Percentiles rank a stretch among this genome's conserved stretches.
Conservation (phyloP, 768 basidiomycete genomes). For the Boletus sp. region DNA sequence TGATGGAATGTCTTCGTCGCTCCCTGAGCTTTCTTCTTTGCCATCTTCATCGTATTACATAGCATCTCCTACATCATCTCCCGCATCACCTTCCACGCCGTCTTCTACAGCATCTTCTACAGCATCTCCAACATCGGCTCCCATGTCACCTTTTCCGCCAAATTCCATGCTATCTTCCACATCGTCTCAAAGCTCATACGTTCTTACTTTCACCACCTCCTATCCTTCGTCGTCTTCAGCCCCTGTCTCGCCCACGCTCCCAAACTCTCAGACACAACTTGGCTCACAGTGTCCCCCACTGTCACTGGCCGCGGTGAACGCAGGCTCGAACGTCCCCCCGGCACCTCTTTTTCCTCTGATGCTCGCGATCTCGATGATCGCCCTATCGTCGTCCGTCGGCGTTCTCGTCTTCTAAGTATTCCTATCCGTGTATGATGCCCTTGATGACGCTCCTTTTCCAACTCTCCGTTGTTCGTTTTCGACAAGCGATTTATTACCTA, state of each 20-base stretch:
- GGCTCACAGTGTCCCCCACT: slow-evolving; percentile 24
- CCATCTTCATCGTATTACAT: neutral
- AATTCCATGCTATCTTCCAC: neutral
- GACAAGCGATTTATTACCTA: neutral
- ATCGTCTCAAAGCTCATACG: slow-evolving; percentile 1
- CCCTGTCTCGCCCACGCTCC: neutral
- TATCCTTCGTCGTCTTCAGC: neutral
- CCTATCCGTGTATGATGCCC: neutral
- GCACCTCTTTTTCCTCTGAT: slow-evolving; percentile 17
- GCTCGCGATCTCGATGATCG: slow-evolving; percentile 25
- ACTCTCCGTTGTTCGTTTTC: neutral
- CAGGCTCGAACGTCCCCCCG: slow-evolving; percentile 6
- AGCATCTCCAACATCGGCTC: neutral
- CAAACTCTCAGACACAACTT: slow-evolving; percentile 20
- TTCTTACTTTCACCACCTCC: neutral
- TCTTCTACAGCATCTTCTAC: neutral
- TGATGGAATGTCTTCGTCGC: neutral
- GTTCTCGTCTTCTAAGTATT: slow-evolving; percentile 23
- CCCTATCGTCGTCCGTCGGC: slow-evolving; percentile 26
- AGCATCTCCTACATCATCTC: neutral
- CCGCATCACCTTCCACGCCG: neutral
- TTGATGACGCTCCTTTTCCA: neutral
- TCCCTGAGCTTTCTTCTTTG: neutral
- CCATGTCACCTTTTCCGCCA: neutral
- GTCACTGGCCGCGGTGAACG: slow-evolving; percentile 1